These are phyloP conservation scores for Solanum chiquidenum DNA, from an alignment of 257 asterid species.

Conservation along the genomic window DNA sequence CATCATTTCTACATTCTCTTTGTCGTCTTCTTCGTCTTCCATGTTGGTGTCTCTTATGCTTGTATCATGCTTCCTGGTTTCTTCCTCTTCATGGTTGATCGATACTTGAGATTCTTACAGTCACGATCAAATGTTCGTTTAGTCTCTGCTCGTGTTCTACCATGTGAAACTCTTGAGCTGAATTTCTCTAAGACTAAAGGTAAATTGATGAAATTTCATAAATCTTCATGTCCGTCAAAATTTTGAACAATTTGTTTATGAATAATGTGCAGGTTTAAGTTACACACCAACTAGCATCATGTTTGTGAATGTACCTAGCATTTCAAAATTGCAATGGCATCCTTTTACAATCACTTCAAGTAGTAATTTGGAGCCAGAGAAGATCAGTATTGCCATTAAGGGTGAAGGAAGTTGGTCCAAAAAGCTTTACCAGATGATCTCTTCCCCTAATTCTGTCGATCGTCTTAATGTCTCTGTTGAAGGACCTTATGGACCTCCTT, in stretches of 20 bases:
- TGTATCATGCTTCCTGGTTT: constrained; percentile 74
- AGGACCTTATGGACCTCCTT: constrained; percentile 88
- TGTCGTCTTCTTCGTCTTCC: constrained; percentile 64
- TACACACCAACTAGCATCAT: constrained; percentile 71
- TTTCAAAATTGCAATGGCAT: constrained; percentile 90
- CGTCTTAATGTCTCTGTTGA: constrained; percentile 54
- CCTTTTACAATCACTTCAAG: constrained; percentile 73
- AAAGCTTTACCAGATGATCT: constrained; percentile 48
- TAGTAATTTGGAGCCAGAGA: constrained; percentile 60
- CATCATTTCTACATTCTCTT: constrained; percentile 66
- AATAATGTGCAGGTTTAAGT: constrained; percentile 25
- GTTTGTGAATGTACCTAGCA: constrained; percentile 61
- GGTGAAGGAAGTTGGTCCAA: constrained; percentile 74
- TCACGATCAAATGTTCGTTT: constrained; percentile 50
- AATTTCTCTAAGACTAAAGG: constrained; percentile 62
- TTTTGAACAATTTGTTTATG: neutral
- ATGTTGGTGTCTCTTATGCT: constrained; percentile 43
- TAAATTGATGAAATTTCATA: neutral
- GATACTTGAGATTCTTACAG: constrained; percentile 67
- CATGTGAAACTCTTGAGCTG: constrained; percentile 54
- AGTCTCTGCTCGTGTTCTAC: constrained; percentile 50
- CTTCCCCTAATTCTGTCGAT: constrained; percentile 46
- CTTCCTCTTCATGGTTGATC: constrained; percentile 73
- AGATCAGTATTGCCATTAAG: constrained; percentile 53
- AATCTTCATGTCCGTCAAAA: too few species aligned